Percentiles rank a stretch among this genome's conserved stretches.
phyloP scores from a whole-genome alignment of 1,284 basidiomycete genomes.

The Ceratobasidium sp. region DNA sequence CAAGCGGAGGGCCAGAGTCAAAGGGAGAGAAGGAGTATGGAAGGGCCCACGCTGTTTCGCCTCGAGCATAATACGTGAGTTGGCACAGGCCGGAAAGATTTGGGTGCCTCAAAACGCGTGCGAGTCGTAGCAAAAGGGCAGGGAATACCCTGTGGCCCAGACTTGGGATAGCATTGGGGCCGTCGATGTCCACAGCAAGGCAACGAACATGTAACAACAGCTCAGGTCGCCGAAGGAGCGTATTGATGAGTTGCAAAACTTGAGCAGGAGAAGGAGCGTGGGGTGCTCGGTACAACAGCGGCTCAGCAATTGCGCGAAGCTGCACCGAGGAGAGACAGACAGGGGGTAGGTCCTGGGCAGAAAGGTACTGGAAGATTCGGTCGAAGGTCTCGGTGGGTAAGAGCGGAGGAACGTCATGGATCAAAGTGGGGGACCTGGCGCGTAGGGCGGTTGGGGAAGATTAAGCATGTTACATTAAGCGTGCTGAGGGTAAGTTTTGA shows the following conservation, averaged over 20 bases:
- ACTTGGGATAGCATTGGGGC: conserved; percentile 2
- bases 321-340: conserved; percentile 20
- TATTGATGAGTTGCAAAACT: conserved; percentile 17
- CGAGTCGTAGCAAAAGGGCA: conserved; percentile 1
- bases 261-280: conserved; percentile 5
- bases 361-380: conserved; percentile 29
- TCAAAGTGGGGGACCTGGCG: conserved; percentile 7
- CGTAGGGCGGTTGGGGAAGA: conserved; percentile 30
- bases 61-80: conserved; percentile 31
- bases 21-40: background rate
- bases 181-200: conserved; percentile 19
- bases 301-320: conserved; percentile 30
- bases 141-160: conserved; percentile 13
- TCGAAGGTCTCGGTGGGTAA: conserved; percentile 37
- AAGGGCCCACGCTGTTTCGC: conserved; percentile 42
- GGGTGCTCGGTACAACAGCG: conserved; percentile 24
- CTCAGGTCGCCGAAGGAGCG: conserved; percentile 14
- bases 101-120: background rate
- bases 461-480: conserved; percentile 20
- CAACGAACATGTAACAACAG: conserved; percentile 7
- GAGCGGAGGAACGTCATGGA: conserved; percentile 14
- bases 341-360: background rate
- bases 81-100: conserved; percentile 3
- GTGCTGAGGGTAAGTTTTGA: conserved; percentile 32
- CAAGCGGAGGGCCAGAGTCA: background rate